Conservation (phyloP, 2,329 filamentous ascomycete genomes). For the Diaporthe longicolla region DNA sequence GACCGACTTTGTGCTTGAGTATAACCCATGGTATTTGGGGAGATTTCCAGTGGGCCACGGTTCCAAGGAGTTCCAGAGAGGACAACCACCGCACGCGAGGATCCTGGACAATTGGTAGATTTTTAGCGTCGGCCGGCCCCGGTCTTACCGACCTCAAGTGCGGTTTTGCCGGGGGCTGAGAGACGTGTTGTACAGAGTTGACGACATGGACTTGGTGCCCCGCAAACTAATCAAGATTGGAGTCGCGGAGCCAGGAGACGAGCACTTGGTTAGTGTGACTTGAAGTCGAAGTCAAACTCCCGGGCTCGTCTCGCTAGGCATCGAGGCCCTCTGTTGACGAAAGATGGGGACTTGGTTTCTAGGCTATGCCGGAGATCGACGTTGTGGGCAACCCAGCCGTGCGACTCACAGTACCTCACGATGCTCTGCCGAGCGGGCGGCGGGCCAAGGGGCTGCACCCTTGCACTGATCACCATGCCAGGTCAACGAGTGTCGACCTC, state of each 20-base stretch:
- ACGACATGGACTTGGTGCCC: slow-evolving; percentile 13
- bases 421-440: slow-evolving; percentile 25
- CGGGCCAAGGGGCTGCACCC: neutral
- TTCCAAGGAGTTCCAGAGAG: neutral
- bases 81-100: slow-evolving; percentile 14
- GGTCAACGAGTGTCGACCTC: neutral
- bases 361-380: slow-evolving; percentile 19
- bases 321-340: neutral
- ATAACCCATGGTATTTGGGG: slow-evolving; percentile 1
- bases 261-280: slow-evolving; percentile 13
- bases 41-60: slow-evolving; percentile 20
- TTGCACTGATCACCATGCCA: slow-evolving; percentile 23
- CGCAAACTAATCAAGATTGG: slow-evolving; percentile 6
- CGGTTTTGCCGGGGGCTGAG: slow-evolving; percentile 28
- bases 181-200: slow-evolving; percentile 16
- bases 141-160: slow-evolving; percentile 42
- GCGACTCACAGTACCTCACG: neutral
- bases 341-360: slow-evolving; percentile 11
- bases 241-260: slow-evolving; percentile 7
- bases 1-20: slow-evolving; percentile 29
- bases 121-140: slow-evolving; percentile 44
- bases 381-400: neutral
- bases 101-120: slow-evolving; percentile 40
- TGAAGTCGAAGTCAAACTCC: slow-evolving; percentile 22
- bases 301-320: slow-evolving; percentile 26